phyloP scores from a whole-genome alignment of 2,329 filamentous ascomycete species.

The Aspergillus sojae region DNA sequence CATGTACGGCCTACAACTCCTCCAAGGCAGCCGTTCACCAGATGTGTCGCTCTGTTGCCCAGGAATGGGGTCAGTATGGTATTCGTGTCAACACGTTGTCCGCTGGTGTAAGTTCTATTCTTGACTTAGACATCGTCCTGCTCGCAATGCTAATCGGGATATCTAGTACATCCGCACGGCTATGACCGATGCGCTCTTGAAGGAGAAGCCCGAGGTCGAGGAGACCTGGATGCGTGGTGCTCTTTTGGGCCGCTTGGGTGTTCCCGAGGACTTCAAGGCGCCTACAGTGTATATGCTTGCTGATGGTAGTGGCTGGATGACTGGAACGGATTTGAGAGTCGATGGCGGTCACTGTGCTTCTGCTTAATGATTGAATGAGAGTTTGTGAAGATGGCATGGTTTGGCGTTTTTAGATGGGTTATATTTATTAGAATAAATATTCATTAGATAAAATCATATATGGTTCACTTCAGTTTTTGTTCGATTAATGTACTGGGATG shows the following conservation, averaged over 20 bases:
- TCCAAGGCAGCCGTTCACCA: conserved; percentile 55
- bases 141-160: neutral
- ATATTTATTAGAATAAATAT: neutral
- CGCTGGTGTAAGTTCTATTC: conserved; percentile 57
- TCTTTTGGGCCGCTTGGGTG: conserved; percentile 52
- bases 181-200: conserved; percentile 51
- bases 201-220: conserved; percentile 53
- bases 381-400: conserved; percentile 3
- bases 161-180: conserved; percentile 51
- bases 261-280: conserved; percentile 45
- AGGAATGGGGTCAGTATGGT: conserved; percentile 58
- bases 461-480: neutral
- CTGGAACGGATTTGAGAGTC: conserved; percentile 41
- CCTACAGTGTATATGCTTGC: conserved; percentile 40
- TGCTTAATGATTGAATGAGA: conserved; percentile 21
- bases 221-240: conserved; percentile 58
- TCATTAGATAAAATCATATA: neutral
- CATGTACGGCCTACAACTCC: conserved; percentile 63
- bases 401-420: conserved; percentile 5
- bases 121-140: too few relatives aligned
- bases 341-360: conserved; percentile 45
- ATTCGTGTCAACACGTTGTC: conserved; percentile 83
- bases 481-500: neutral
- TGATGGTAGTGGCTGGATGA: conserved; percentile 45
- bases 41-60: conserved; percentile 51